Base-by-base conservation (phyloP, 2,329 filamentous ascomycete species). In the Ophiostoma sp. region DNA sequence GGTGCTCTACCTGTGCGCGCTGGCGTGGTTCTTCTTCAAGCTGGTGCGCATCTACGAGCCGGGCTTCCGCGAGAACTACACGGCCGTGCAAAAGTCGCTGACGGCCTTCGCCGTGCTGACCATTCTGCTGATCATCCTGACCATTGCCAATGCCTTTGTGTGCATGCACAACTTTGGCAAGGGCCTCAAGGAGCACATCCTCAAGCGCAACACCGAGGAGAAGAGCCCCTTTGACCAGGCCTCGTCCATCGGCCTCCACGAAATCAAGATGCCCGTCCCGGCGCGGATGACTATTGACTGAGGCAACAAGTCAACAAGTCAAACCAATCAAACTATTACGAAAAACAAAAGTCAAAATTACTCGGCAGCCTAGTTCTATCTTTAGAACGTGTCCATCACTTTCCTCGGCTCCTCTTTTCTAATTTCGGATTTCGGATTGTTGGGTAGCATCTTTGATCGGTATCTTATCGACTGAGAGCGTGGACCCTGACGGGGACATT, bases 21-120 rank as follows among this genome's bases (percentile, higher is more conserved):
- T 98, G 74, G 92, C 89, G 71, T 99, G 98, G 83, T 99, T 99
- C 83, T 86, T 97, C 78, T 99, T 97, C 87, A 99, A 99, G 85
- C 88, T 99, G 69, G 90, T 95, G 72, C 92, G 95, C 78, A 99
- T 99, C 88, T 99, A 96, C 80, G 88, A 90, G 75, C 82, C 86
- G 13, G 79, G 78, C 62, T 86, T 87, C 75, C 78, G 78, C 68
- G 69, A 78, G 1, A 84, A 87, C 74, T 99, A 98, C 81, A 78
- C 84, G 68, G 90, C 94, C 4, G 94, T 95, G 52, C 87, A 90
- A 72, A 91, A 90, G 77, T 94, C 91, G 20, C 84, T 99, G 77
- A 97, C 94, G 5, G 92, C 93, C 72, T 99, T 99, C 77, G 94
- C 95, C 68, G 89, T 97, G 73, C 90, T 99, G 76, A 97, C 95